These are phyloP conservation scores for Colletotrichum neosansevieriae DNA, from an alignment of 2,329 filamentous ascomycete species.

Conservation along the genomic window DNA sequence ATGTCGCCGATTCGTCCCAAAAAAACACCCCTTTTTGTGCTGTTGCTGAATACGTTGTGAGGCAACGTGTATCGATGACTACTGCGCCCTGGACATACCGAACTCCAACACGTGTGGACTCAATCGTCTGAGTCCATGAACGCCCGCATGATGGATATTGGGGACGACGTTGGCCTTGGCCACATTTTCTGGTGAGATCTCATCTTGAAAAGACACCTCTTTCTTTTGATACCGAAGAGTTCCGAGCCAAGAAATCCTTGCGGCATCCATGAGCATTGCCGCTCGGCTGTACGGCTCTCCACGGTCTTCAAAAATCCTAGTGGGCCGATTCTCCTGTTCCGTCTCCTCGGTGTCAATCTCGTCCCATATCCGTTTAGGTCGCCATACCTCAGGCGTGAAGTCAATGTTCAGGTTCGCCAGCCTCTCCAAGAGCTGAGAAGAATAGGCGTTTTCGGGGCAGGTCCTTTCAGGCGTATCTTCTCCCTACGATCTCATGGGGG, in stretches of 20 bases:
- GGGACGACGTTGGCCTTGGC: neutral
- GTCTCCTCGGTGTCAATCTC: neutral
- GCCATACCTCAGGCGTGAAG: neutral
- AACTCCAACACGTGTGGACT: too few species aligned
- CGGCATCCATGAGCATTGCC: neutral
- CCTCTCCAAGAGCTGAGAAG: neutral
- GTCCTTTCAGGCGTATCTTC: too few species aligned
- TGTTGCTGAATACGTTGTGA: too few species aligned
- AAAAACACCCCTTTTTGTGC: too few species aligned
- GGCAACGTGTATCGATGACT: too few species aligned
- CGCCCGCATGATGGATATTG: neutral
- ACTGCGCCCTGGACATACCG: too few species aligned
- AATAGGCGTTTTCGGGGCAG: too few species aligned
- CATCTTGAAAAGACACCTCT: neutral
- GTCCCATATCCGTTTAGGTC: neutral
- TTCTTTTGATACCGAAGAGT: neutral
- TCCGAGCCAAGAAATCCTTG: slow-evolving; percentile 3
- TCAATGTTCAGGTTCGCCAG: neutral
- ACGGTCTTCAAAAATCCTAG: neutral
- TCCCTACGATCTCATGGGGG: too few species aligned
- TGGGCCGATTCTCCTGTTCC: neutral
- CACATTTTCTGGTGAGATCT: neutral
- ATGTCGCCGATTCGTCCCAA: too few species aligned
- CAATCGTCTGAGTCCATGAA: neutral
- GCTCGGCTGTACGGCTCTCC: neutral